Evolutionary conservation across 2,329 filamentous ascomycete species (phyloP), one percentile per base, ranked within the genome.

Genomic region (Cercospora zeina): DNA sequence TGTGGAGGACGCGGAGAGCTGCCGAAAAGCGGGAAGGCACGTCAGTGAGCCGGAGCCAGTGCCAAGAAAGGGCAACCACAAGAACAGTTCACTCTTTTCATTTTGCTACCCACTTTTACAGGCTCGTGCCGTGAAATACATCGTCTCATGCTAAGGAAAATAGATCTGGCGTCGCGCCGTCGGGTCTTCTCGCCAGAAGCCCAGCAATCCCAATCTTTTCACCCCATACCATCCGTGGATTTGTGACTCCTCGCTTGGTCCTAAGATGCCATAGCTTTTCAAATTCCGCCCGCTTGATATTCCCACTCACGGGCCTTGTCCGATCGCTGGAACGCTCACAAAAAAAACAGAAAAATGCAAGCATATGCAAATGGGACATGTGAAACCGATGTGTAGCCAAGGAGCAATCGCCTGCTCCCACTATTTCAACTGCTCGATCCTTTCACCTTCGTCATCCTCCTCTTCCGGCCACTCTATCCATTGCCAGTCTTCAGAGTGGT

Each of bases 401-500:
- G 24, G 50, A 21, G 19, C 19, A 42, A 45, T 11, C 39, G 19
- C 39, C 19, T 49, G 39, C 54, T 59, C 37, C 39, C 34, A 27
- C 60, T 57, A 65, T 24, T 58, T 62, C 36, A 54, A 10, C 24
- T 61, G 37, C 54, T 62, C 61, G 14, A 59, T 37, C 24, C 60
- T 50, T n/a, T 30, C 59, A 30, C 58, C 27, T 7, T 62, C 59
- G 24, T 64, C 62, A n/a, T 55, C 59, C 16, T 66, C 62, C 39
- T 59, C 61, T 10, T 63, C 27, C 5, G 65, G 64, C 71, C 69
- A 69, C 34, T 74, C 72, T 30, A 71, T 67, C 71, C 71, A 73
- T 57, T 73, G 66, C 72, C 73, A 72, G 19, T 70, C 57, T 49
- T 73, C 71, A 2, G 63, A 62, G 30, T 69, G 65, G 47, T 72